A percentile compares a stretch with the other conserved stretches of the same genome.
phyloP scores from a whole-genome alignment of 139 green algal genomes.

The Chlorella sp. region DNA sequence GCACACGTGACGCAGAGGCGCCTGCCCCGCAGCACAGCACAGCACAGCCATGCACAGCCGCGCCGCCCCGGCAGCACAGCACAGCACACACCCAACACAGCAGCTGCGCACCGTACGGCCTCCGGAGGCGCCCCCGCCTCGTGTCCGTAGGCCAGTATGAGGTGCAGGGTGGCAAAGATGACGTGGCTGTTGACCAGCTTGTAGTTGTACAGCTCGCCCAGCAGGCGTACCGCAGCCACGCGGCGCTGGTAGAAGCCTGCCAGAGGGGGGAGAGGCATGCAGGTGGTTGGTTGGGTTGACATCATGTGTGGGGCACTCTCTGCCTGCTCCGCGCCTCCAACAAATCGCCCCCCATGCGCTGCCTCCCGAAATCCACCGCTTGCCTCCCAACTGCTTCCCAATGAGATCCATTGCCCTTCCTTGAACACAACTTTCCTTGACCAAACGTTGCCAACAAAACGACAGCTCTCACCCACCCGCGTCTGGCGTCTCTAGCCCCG shows the following conservation, averaged over 20 bases:
- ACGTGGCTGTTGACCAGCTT: conserved; percentile 69
- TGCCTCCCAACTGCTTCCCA: too few relatives aligned
- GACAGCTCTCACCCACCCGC: conserved; percentile 37
- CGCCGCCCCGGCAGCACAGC: not conserved
- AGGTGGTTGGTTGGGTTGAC: too few relatives aligned
- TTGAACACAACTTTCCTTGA: too few relatives aligned
- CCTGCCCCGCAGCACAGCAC: not conserved
- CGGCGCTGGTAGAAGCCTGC: conserved; percentile 84
- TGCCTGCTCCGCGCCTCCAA: too few relatives aligned
- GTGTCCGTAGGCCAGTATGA: conserved; percentile 84
- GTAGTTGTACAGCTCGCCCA: conserved; percentile 97
- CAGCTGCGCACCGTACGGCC: conserved; percentile 21
- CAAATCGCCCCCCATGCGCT: too few relatives aligned
- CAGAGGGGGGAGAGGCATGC: not conserved
- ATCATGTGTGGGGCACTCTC: not conserved
- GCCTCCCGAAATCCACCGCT: too few relatives aligned
- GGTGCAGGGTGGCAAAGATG: conserved; percentile 91
- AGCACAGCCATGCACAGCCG: not conserved
- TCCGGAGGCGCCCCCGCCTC: conserved; percentile 56
- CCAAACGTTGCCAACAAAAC: too few relatives aligned
- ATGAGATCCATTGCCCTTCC: too few relatives aligned
- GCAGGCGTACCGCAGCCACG: conserved; percentile 80
- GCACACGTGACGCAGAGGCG: not conserved
- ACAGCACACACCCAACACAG: not conserved
- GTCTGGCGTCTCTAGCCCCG: conserved; percentile 72